Conservation (phyloP, 2,329 filamentous ascomycete genomes). For the Penicillium griseofulvum region DNA sequence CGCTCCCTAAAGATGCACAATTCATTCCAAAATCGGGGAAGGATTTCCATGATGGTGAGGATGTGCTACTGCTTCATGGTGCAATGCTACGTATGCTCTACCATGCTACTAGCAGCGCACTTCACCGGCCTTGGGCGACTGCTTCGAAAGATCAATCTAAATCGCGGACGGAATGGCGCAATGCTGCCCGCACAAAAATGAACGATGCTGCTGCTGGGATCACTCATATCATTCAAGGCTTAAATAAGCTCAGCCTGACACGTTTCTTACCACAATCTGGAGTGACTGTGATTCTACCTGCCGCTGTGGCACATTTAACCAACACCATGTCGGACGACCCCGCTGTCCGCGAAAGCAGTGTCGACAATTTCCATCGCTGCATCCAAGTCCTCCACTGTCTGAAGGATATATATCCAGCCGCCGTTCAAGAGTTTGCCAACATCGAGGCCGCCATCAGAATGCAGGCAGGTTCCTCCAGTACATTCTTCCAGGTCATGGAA, state of each 20-base stretch:
- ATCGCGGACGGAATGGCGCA: conserved; percentile 58
- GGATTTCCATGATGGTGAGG: conserved; percentile 51
- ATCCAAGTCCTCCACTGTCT: conserved; percentile 81
- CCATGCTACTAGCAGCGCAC: conserved; percentile 81
- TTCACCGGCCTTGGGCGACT: conserved; percentile 82
- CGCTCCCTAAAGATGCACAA: conserved; percentile 67
- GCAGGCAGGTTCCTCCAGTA: conserved; percentile 28
- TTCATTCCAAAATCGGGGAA: conserved; percentile 63
- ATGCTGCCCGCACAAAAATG: conserved; percentile 72
- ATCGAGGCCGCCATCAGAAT: conserved; percentile 36
- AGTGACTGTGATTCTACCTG: conserved; percentile 79
- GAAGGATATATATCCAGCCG: conserved; percentile 79
- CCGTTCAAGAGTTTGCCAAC: conserved; percentile 63
- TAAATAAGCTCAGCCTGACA: conserved; percentile 69
- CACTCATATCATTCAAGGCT: conserved; percentile 71
- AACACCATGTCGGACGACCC: conserved; percentile 78
- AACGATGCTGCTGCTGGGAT: conserved; percentile 79
- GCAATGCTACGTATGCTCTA: conserved; percentile 89
- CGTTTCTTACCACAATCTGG: conserved; percentile 77
- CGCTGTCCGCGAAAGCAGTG: conserved; percentile 65
- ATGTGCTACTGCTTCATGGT: conserved; percentile 62
- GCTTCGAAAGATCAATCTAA: conserved; percentile 47
- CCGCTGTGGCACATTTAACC: conserved; percentile 83
- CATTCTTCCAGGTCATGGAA: conserved; percentile 35
- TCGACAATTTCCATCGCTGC: conserved; percentile 76